Evolutionary conservation across 2,329 filamentous ascomycete genomes (phyloP).

Genomic region (Aspergillus sp.): DNA sequence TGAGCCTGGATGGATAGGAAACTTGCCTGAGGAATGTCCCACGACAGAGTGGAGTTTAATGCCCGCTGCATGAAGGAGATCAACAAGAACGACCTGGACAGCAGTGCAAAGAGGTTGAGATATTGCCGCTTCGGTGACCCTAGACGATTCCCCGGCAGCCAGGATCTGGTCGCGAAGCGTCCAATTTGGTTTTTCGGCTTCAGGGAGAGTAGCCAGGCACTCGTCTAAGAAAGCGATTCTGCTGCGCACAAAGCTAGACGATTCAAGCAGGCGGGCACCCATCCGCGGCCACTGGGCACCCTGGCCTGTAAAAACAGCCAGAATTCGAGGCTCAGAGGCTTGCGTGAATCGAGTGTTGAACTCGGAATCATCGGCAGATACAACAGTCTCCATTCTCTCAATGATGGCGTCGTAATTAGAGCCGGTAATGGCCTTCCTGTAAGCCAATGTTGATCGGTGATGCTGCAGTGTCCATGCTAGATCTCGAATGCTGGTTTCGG

Average conservation of each 20-base stretch:
- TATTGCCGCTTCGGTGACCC: slow-evolving; percentile 3
- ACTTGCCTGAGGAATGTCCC: slow-evolving; percentile 17
- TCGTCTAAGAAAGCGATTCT: slow-evolving; percentile 9
- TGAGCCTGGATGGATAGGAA: too few relatives aligned
- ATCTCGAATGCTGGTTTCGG: slow-evolving; percentile 1
- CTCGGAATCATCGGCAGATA: not conserved
- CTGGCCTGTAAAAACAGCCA: slow-evolving; percentile 20
- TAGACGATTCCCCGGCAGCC: not conserved
- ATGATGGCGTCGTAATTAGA: not conserved
- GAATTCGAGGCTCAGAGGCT: not conserved
- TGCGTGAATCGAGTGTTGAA: not conserved
- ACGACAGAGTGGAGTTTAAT: slow-evolving; percentile 8
- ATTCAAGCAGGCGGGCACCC: slow-evolving; percentile 10
- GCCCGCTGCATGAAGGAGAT: slow-evolving; percentile 6
- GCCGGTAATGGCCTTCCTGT: not conserved
- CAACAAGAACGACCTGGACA: slow-evolving; percentile 11
- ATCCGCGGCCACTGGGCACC: slow-evolving; percentile 19
- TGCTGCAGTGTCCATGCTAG: slow-evolving; percentile 7
- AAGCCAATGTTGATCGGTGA: slow-evolving; percentile 1
- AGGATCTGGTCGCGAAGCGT: slow-evolving; percentile 4
- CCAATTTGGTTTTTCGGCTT: slow-evolving; percentile 7
- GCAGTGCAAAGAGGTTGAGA: slow-evolving; percentile 13
- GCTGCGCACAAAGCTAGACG: slow-evolving; percentile 3
- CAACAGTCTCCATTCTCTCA: not conserved
- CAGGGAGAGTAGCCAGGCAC: slow-evolving; percentile 3